Base-by-base conservation (phyloP, 345 rosid species). In the Eucalyptus cloeziana region DNA sequence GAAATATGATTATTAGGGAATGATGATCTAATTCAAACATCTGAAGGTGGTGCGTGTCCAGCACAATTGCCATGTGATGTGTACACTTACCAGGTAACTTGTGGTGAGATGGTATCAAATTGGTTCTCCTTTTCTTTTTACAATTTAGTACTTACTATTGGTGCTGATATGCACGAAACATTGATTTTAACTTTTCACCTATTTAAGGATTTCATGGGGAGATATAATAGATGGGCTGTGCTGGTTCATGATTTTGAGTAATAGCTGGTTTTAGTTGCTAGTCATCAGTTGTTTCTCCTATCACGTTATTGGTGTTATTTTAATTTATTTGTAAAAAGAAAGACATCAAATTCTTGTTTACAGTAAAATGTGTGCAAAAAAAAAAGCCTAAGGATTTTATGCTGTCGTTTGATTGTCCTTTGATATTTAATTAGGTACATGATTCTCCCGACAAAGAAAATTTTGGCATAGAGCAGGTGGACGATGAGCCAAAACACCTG, bases 391-490 rank as follows among this genome's bases (percentile, higher is more conserved):
- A 33, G 44, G 33, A 43, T 13, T 85, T 88, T 25, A 85, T 83
- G 43, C 37, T 43, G 31, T 81, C 6, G 12, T 87, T 45, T 86
- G 33, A 83, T 47, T 31, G 87, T 60, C 45, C 86, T 40, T 25
- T 88, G 87, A 54, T 49, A 52, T 86, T 90, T 81, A 76, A 88
- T 91, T 92, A 96, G 99, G 92, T 91, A 69, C 91, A 81, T 49
- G 94, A 95, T 91, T 93, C 90, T 88, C 91, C 92, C 50, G 92
- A 94, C 56, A 95, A 93, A 91, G 98, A 94, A 87, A 91, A 93
- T 93, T 90, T 91, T 85, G 86, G 93, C 88, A 40, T 91, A 85
- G 94, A 93, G 92, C 91, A 92, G 89, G 89, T 85, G 89, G 86
- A 89, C 67, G 86, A 88, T 87, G 87, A 30, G 37, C 51, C 22